Evolutionary conservation across 192 early-diverging fungal species (phyloP).

Genomic region (Backusella sp.): DNA sequence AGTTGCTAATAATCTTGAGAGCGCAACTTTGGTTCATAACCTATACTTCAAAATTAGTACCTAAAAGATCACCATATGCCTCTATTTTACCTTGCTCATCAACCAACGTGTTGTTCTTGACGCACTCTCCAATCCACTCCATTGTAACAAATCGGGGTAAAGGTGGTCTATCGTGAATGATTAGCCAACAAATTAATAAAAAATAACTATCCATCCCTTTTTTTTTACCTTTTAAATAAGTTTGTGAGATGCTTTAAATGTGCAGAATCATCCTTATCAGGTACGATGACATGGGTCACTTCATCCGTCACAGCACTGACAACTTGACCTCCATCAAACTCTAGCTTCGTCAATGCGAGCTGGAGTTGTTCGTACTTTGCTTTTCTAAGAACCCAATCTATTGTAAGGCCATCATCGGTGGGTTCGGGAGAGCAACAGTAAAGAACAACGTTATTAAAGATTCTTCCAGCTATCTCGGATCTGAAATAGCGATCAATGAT

Average conservation of each 20-base stretch:
- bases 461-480: conserved; percentile 7
- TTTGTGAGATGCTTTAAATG: neutral
- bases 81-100: conserved; percentile 22
- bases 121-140: conserved; percentile 23
- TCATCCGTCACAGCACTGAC: neutral
- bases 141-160: conserved; percentile 26
- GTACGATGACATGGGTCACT: conserved; percentile 28
- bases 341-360: neutral
- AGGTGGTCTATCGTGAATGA: neutral
- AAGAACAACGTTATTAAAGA: conserved; percentile 7
- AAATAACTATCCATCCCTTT: neutral
- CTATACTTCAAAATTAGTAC: neutral
- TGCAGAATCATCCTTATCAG: neutral
- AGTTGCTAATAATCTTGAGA: neutral
- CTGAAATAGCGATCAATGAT: conserved; percentile 18
- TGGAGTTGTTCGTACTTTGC: neutral
- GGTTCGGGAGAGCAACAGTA: conserved; percentile 1
- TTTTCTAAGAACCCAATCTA: neutral
- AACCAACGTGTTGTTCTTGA: conserved; percentile 18
- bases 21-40: neutral
- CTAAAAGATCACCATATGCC: neutral
- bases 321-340: conserved; percentile 15
- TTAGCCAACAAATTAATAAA: neutral
- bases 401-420: neutral
- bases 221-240: conserved; percentile 7